These are phyloP conservation scores for Trichophyton rubrum DNA, from an alignment of 2,329 filamentous ascomycete species.

Conservation along the genomic window DNA sequence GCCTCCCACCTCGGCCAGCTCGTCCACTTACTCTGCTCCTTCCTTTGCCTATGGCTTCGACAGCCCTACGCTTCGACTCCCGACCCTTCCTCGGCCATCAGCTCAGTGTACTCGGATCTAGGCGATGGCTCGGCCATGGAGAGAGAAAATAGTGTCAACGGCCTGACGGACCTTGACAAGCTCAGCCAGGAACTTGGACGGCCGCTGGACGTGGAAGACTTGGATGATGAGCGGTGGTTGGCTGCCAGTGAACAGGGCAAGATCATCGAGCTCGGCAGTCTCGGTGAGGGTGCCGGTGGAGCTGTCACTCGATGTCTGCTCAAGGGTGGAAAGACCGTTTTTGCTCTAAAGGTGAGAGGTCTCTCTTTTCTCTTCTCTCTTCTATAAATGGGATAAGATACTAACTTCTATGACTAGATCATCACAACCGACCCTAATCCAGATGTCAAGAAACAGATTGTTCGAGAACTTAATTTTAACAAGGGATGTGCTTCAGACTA, in stretches of 20 bases:
- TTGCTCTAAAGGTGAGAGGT: constrained; percentile 84
- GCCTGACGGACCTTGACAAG: constrained; percentile 64
- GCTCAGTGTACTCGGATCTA: constrained; percentile 68
- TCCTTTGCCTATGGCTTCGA: constrained; percentile 64
- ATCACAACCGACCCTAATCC: constrained; percentile 97
- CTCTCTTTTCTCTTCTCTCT: not conserved
- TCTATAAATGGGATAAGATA: constrained; percentile 1
- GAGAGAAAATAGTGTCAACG: constrained; percentile 66
- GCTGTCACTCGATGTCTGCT: constrained; percentile 85
- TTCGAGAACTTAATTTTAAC: constrained; percentile 93
- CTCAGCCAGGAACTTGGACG: constrained; percentile 69
- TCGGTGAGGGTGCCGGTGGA: constrained; percentile 90
- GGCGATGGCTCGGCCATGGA: constrained; percentile 71
- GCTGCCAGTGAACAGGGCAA: constrained; percentile 80
- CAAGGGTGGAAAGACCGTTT: constrained; percentile 83
- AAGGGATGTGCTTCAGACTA: constrained; percentile 92
- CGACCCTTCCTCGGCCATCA: constrained; percentile 79
- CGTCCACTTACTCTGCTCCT: constrained; percentile 72
- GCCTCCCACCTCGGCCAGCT: constrained; percentile 63
- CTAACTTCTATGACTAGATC: constrained; percentile 45
- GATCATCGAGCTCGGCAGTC: constrained; percentile 74
- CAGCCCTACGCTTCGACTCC: constrained; percentile 53
- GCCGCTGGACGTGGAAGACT: constrained; percentile 78
- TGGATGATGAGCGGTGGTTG: constrained; percentile 91
- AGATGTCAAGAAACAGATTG: constrained; percentile 95